These are phyloP conservation scores for Curvularia spicifera DNA, from an alignment of 2,329 filamentous ascomycete species.

Conservation along the genomic window DNA sequence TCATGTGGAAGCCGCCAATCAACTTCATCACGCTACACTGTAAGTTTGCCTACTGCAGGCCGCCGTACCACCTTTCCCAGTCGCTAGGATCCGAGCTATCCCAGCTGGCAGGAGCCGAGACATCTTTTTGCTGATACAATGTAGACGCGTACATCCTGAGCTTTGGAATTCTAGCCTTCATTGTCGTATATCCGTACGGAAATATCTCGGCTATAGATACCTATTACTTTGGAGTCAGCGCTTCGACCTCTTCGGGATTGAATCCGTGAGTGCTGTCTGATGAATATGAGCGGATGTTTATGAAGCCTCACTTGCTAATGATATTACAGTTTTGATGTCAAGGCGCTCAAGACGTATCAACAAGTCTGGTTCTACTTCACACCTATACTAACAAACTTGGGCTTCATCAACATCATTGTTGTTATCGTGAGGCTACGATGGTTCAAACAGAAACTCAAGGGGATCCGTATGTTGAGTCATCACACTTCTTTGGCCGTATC, in stretches of 20 bases:
- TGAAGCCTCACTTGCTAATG: conserved; percentile 17
- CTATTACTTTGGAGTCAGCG: conserved; percentile 81
- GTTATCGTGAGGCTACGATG: conserved; percentile 94
- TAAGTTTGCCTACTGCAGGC: conserved; percentile 43
- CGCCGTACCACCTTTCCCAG: not conserved
- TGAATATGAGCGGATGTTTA: too few species aligned
- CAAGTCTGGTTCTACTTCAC: conserved; percentile 55
- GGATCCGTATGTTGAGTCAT: conserved; percentile 62
- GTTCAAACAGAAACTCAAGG: conserved; percentile 95
- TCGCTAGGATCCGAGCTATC: not conserved
- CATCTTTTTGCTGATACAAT: conserved; percentile 6
- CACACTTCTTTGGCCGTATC: not conserved
- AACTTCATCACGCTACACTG: conserved; percentile 87
- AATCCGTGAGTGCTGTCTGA: conserved; percentile 65
- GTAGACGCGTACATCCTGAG: conserved; percentile 80
- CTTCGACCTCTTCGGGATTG: conserved; percentile 89
- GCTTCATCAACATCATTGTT: conserved; percentile 66
- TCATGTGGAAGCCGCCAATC: conserved; percentile 25
- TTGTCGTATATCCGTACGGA: conserved; percentile 73
- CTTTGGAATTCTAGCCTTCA: conserved; percentile 74
- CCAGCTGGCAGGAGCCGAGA: not conserved
- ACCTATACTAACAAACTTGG: conserved; percentile 48
- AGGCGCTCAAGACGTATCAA: conserved; percentile 55
- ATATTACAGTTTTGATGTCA: conserved; percentile 55
- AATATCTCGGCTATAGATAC: conserved; percentile 81